Percentiles rank a stretch among this genome's conserved stretches.
Conservation (phyloP, 208 protist genomes). For the Leishmania tropica region DNA sequence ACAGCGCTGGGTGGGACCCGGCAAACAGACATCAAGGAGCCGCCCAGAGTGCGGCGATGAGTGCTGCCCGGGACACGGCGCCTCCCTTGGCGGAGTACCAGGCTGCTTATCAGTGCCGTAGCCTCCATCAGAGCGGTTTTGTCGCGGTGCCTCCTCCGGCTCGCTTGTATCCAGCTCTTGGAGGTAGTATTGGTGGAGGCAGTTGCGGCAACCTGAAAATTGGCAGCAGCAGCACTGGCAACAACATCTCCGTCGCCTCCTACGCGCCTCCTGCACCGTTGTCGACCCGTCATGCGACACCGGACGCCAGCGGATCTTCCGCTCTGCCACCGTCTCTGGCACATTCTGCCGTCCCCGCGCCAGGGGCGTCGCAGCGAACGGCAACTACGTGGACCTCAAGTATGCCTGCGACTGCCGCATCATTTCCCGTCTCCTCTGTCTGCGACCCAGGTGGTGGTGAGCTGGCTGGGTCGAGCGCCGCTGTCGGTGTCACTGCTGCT, state of each 20-base stretch:
- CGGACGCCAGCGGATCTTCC: neutral
- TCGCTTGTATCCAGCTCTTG: conserved; percentile 9
- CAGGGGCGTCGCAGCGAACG: neutral
- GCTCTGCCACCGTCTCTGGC: neutral
- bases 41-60: neutral
- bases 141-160: neutral
- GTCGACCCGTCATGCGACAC: neutral
- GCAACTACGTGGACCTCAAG: neutral
- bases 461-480: neutral
- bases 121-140: neutral
- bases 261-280: neutral
- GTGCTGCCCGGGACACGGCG: conserved; percentile 8
- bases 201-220: neutral
- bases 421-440: neutral
- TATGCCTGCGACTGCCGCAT: neutral
- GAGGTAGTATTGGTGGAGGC: neutral
- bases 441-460: neutral
- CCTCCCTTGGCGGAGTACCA: conserved; percentile 9
- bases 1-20: neutral
- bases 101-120: conserved; percentile 9
- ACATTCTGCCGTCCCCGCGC: neutral
- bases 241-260: neutral
- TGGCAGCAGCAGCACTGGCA: neutral
- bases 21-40: neutral
- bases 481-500: neutral